Evolutionary conservation across 1,284 basidiomycete species (phyloP), one percentile per base, ranked within the genome.

Genomic region (Leucoagaricus sp.): DNA sequence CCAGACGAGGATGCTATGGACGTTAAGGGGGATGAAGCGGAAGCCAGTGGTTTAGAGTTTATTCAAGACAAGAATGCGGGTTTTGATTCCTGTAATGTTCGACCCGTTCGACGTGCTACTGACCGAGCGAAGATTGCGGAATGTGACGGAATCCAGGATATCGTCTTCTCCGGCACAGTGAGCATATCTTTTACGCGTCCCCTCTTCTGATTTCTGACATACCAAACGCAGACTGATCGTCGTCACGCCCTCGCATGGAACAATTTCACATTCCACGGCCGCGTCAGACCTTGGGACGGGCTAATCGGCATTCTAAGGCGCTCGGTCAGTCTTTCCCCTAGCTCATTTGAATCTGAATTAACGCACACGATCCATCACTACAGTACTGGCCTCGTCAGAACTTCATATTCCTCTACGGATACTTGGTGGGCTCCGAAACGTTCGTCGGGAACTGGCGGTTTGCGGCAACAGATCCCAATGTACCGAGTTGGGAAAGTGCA

Each of bases 401-500:
- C 44, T 66, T 75, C 9, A 76, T 79, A 66, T 77, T 90, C 49
- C 85, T 91, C 63, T 86, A 84, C 33, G 88, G 88, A 2, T 90
- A 89, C 65, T 60, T 91, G 44, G 76, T 85, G 12, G 86, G 82
- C 0, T 80, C 79, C 12, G 72, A 79, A 60, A 87, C 81, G 57
- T 81, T 90, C 60, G 85, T 88, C 12, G 89, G 88, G 7, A 85
- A 82, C 54, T 90, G 88, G 88, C 75, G 87, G 31, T 61, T 73
- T 19, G 72, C 72, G 4, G 61, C 64, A 6, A 48, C 61, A 4
- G 78, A 82, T 49, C 72, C 75, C 1, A 64, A 69, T 6, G 62
- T 68, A 38, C 78, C 77, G 23, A 79, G 73, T 40, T 80, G 81
- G 69, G 87, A 88, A 65, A 79, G 83, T 36, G 76, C 85, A 15